phyloP scores from a whole-genome alignment of 2,329 filamentous ascomycete species.

The Onygenales sp. region DNA sequence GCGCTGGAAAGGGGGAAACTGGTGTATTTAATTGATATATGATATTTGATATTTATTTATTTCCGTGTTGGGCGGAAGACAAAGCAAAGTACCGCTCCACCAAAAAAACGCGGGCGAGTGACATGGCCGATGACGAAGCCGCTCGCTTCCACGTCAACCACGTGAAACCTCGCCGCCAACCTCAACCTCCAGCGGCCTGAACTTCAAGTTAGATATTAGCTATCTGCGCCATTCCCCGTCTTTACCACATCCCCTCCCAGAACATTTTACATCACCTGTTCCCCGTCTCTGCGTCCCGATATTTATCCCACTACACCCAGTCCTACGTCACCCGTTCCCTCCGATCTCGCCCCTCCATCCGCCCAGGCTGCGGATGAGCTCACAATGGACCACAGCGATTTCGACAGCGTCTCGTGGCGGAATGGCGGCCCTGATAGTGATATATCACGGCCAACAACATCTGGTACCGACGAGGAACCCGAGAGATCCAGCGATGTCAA shows the following conservation, averaged over 20 bases:
- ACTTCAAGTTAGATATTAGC: too few species aligned
- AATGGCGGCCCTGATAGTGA: constrained; percentile 51
- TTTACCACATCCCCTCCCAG: too few species aligned
- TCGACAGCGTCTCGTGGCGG: constrained; percentile 73
- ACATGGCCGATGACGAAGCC: neutral
- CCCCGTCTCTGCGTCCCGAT: neutral
- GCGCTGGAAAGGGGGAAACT: too few species aligned
- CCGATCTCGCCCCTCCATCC: neutral
- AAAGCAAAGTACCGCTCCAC: neutral
- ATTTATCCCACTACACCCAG: too few species aligned
- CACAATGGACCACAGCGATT: constrained; percentile 54
- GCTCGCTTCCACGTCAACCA: neutral
- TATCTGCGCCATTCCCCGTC: too few species aligned
- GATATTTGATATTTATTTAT: neutral
- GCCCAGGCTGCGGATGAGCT: neutral
- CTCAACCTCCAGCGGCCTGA: neutral
- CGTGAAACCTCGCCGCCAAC: neutral
- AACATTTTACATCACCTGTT: too few species aligned
- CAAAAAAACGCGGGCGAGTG: neutral
- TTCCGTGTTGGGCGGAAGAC: neutral
- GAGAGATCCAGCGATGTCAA: constrained; percentile 25
- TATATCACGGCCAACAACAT: constrained; percentile 30
- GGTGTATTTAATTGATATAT: neutral
- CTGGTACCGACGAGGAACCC: constrained; percentile 32
- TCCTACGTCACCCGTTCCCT: neutral